Evolutionary conservation across 78 protist genomes (phyloP), one percentile per base, ranked within the genome.

Genomic region (Emiliania huxleyi): DNA sequence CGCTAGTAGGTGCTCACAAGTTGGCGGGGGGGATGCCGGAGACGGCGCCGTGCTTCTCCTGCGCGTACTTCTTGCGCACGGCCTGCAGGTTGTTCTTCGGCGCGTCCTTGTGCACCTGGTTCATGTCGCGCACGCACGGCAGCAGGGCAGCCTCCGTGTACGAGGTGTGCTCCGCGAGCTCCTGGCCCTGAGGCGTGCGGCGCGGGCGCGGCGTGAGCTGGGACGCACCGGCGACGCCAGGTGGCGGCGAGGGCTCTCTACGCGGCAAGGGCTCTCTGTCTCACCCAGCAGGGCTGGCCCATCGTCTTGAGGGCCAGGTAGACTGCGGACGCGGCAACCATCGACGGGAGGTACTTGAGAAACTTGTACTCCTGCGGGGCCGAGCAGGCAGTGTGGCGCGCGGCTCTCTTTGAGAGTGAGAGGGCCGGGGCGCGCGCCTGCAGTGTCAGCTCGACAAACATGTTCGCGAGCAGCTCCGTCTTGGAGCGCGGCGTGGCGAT

Each of bases 261-360:
- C n/a, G n/a, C n/a, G n/a, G n/a, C n/a, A n/a, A n/a, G n/a, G n/a
- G n/a, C n/a, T n/a, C n/a, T n/a, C n/a, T 52, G 8, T 1, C 40
- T n/a, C 43, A 85, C 90, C 90, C 94, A 91, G 45, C 48, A 12
- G 18, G 91, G 25, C 29, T 40, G 15, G 40, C 91, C 56, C 56
- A 87, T 29, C 92, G 93, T 94, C 81, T 93, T 85, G 44, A 94
- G 79, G 71, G 98, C 96, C 21, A 98, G 95, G 69, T 97, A 98
- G 23, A 97, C 75, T 35, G 98, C 75, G 37, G 98, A 88, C 79
- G 98, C 97, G 42, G 98, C 98, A 90, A 98, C 93, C 96, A 93
- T 62, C 15, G 99, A 96, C 49, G 98, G 99, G 37, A 85, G n/a
- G 95, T 90, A 98, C 90, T 96, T 56, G 73, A 96, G 90, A 81